These are phyloP conservation scores for Pyricularia grisea DNA, from an alignment of 2,329 filamentous ascomycete species.

Conservation along the genomic window DNA sequence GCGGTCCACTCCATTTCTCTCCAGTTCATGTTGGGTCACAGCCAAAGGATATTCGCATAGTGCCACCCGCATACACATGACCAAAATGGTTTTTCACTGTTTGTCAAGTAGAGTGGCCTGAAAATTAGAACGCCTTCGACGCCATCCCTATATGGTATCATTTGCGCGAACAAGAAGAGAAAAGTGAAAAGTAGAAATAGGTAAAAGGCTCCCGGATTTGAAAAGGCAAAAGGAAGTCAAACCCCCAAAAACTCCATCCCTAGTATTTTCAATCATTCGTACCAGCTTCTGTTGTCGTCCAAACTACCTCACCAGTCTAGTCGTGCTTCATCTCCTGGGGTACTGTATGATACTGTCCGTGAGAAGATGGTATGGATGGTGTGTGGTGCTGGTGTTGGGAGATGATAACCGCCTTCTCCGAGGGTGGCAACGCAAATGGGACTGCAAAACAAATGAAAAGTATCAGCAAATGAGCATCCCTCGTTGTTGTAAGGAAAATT, in stretches of 20 bases:
- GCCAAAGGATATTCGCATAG: background rate
- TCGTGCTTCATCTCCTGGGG: constrained; percentile 14
- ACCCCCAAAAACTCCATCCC: background rate
- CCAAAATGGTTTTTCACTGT: background rate
- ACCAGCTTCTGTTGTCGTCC: background rate
- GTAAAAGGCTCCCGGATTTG: background rate
- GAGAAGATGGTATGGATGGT: background rate
- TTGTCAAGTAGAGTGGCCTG: background rate
- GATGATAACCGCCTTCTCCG: background rate
- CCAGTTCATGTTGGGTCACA: background rate
- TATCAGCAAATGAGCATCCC: constrained; percentile 5
- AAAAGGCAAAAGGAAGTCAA: background rate
- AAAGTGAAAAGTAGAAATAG: background rate
- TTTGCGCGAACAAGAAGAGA: background rate
- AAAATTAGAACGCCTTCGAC: background rate
- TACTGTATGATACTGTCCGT: constrained; percentile 3
- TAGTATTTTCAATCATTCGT: background rate
- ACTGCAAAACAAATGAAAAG: constrained; percentile 5
- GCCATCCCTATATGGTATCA: background rate
- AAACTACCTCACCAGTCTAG: constrained; percentile 3
- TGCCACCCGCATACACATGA: background rate
- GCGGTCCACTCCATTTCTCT: no score
- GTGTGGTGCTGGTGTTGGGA: background rate
- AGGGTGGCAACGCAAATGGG: background rate
- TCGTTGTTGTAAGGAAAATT: background rate